A percentile compares a stretch with the other conserved stretches of the same genome.
Conservation (phyloP, 1,284 basidiomycete species). For the Boletus semigastroideus region DNA sequence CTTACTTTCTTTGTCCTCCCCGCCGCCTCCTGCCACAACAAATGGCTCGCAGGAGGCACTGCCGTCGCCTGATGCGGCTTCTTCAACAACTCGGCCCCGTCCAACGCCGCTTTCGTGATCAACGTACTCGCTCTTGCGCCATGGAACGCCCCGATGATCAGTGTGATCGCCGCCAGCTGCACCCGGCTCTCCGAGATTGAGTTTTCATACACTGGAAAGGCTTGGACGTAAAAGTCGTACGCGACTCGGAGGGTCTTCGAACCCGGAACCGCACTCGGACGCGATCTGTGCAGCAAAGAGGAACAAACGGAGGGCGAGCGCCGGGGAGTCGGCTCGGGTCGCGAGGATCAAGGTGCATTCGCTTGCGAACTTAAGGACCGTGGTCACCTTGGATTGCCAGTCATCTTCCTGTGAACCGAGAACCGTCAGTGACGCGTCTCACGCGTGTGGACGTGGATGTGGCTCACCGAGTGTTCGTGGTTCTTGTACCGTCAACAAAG, state of each 20-base stretch:
- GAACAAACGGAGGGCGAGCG: conserved; percentile 87
- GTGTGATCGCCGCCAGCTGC: conserved; percentile 89
- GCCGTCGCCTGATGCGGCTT: conserved; percentile 95
- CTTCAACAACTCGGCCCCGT: conserved; percentile 91
- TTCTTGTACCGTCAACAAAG: conserved; percentile 87
- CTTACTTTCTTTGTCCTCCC: conserved; percentile 32
- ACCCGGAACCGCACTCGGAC: conserved; percentile 75
- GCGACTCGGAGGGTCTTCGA: conserved; percentile 93
- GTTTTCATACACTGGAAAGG: conserved; percentile 95
- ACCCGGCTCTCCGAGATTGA: conserved; percentile 90
- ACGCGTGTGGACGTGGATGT: not conserved
- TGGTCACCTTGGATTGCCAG: conserved; percentile 79
- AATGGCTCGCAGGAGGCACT: conserved; percentile 90
- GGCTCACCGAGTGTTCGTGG: conserved; percentile 57
- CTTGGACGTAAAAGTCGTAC: conserved; percentile 95
- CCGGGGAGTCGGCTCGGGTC: conserved; percentile 87
- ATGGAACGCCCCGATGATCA: conserved; percentile 87
- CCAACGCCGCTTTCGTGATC: conserved; percentile 93
- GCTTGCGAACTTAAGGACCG: conserved; percentile 89
- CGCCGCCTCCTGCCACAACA: conserved; percentile 89
- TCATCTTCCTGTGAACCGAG: conserved; percentile 61
- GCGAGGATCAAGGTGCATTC: conserved; percentile 90
- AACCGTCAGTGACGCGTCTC: too few relatives aligned
- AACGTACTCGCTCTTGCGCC: conserved; percentile 86
- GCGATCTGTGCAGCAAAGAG: conserved; percentile 92